Evolutionary conservation across 108 stramenopile species (phyloP), one percentile per base, ranked within the genome.

Genomic region (Stephanodiscus triporus): DNA sequence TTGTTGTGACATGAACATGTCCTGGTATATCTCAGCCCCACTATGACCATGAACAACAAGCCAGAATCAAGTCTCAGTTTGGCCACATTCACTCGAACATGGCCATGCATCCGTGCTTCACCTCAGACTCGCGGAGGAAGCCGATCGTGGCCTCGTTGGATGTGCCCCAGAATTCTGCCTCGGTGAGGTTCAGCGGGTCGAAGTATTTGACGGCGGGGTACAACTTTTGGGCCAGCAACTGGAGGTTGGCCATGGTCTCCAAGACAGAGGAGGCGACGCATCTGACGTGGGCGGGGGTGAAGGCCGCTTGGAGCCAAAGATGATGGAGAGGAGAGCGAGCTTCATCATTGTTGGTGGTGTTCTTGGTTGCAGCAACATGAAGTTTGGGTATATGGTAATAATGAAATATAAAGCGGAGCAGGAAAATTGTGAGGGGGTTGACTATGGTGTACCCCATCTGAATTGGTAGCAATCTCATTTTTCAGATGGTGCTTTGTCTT

Each of bases 41-140:
- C n/a, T n/a, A n/a, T n/a, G n/a, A n/a, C n/a, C n/a, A n/a, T n/a
- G n/a, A n/a, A n/a, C n/a, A n/a, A n/a, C n/a, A n/a, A n/a, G n/a
- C n/a, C n/a, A n/a, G n/a, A 63, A 17, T 40, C 32, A 34, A 34
- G 32, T 34, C 32, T 34, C 32, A 34, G 32, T 34, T 4, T 34
- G 5, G 32, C 32, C 32, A 34, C 32, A 34, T 34, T 4, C 32
- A 34, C 32, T 34, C 85, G 50, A 80, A 79, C 85, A 86, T 86
- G 55, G 85, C 85, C 63, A 85, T 62, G 38, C 80, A 66, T 24
- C 77, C 76, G 53, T 81, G 80, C 68, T 85, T 81, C 59, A 81
- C 87, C 75, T 77, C 87, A 7, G 83, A 67, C 24, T 84, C 79
- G 16, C 83, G 67, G 24, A 84, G 65, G 75, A 73, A 84, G 19